Evolutionary conservation across 176 grass and related monocot species (phyloP).

Genomic region (Eragrostis nindensis): DNA sequence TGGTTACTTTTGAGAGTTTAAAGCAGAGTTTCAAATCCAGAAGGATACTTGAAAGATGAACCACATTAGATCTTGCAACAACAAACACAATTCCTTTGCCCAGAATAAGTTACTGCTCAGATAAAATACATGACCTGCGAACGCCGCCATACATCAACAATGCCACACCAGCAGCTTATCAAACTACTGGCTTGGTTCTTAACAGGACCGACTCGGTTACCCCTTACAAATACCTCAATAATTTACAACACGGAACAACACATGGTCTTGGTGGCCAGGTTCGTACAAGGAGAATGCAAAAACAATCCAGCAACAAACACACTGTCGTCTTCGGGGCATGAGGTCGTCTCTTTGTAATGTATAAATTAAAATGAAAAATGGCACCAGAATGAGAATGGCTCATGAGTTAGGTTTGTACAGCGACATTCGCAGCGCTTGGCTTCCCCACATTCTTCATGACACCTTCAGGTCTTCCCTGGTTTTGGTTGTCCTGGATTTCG

Average conservation of each 20-base stretch:
- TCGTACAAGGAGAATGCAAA: constrained; percentile 51
- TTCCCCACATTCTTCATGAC: constrained; percentile 39
- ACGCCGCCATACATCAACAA: constrained; percentile 29
- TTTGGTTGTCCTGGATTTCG: constrained; percentile 54
- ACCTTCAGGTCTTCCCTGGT: constrained; percentile 43
- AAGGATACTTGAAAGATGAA: background rate
- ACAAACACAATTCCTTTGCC: constrained; percentile 1
- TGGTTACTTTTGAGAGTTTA: too few species aligned
- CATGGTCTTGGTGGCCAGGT: constrained; percentile 28
- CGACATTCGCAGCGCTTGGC: constrained; percentile 38
- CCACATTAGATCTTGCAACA: background rate
- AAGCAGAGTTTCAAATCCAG: background rate
- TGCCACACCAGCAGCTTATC: constrained; percentile 39
- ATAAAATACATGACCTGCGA: constrained; percentile 39
- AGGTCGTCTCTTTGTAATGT: constrained; percentile 35
- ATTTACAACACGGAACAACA: constrained; percentile 40
- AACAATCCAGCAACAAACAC: constrained; percentile 46
- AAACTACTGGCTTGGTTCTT: constrained; percentile 32
- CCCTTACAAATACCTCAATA: constrained; percentile 43
- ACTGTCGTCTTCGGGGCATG: constrained; percentile 34
- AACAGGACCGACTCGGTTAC: constrained; percentile 30
- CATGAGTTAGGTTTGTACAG: constrained; percentile 64
- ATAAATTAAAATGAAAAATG: constrained; percentile 55
- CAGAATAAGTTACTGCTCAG: constrained; percentile 42
- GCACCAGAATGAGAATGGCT: constrained; percentile 22